Percentiles rank a stretch among this genome's conserved stretches.
Evolutionary conservation across 2,329 filamentous ascomycete genomes (phyloP).

Genomic region (Dactylellina drechsleri): DNA sequence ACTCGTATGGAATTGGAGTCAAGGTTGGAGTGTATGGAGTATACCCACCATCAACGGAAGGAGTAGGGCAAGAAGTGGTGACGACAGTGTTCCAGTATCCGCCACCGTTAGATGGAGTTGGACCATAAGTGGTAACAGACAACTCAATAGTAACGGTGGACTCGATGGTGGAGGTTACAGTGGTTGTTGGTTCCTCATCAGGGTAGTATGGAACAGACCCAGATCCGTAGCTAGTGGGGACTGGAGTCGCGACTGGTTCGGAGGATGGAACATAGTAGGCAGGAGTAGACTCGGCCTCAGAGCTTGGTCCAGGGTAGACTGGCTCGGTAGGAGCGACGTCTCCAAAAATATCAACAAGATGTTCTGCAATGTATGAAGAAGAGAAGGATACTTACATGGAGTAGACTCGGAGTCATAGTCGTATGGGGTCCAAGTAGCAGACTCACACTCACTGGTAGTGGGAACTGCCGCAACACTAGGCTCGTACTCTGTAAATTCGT

Average conservation of each 20-base stretch:
- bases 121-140: constrained; percentile 28
- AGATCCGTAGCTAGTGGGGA: constrained; percentile 27
- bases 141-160: constrained; percentile 40
- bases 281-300: constrained; percentile 29
- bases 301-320: constrained; percentile 22
- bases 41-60: constrained; percentile 27
- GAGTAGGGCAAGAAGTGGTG: constrained; percentile 42
- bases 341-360: constrained; percentile 14
- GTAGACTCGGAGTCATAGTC: constrained; percentile 40
- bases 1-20: constrained; percentile 40
- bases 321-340: constrained; percentile 23
- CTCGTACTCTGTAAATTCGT: constrained; percentile 27
- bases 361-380: background rate
- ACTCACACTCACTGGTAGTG: constrained; percentile 43
- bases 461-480: constrained; percentile 33
- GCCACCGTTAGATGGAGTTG: constrained; percentile 16
- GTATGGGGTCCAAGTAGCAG: constrained; percentile 43
- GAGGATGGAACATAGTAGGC: constrained; percentile 29
- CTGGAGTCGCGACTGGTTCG: constrained; percentile 32
- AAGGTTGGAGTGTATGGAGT: constrained; percentile 48
- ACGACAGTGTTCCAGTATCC: constrained; percentile 27
- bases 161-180: constrained; percentile 44
- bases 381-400: constrained; percentile 37
- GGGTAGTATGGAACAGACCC: constrained; percentile 30
- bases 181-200: constrained; percentile 45